A percentile compares a stretch with the other conserved stretches of the same genome.
These are phyloP conservation scores for Exutisphaerella laricina DNA, from an alignment of 2,329 filamentous ascomycete genomes.

Conservation along the genomic window DNA sequence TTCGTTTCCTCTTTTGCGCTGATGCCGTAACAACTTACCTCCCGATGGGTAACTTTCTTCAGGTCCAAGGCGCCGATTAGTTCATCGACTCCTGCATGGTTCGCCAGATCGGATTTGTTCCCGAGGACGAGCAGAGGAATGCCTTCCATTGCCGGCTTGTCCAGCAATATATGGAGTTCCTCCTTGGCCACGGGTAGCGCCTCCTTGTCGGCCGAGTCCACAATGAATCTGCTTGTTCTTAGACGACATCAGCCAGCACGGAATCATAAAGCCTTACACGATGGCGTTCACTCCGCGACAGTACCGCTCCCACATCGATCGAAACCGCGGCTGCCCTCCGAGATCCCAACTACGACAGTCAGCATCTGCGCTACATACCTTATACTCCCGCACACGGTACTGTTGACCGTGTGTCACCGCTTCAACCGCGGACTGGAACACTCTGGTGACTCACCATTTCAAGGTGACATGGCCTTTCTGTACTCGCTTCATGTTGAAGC, in stretches of 20 bases:
- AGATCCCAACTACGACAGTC: slow-evolving; percentile 71
- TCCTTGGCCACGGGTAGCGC: slow-evolving; percentile 81
- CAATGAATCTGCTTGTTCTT: slow-evolving; percentile 67
- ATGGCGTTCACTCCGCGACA: slow-evolving; percentile 97
- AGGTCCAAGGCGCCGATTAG: slow-evolving; percentile 89
- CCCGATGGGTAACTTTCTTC: slow-evolving; percentile 80
- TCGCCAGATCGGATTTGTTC: slow-evolving; percentile 93
- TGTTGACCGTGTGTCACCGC: slow-evolving; percentile 1
- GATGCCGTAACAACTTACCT: slow-evolving; percentile 98
- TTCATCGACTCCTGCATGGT: slow-evolving; percentile 88
- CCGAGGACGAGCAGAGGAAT: slow-evolving; percentile 92
- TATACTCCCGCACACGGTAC: not conserved
- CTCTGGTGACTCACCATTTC: slow-evolving; percentile 63
- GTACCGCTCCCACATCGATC: slow-evolving; percentile 99
- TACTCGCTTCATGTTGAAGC: slow-evolving; percentile 98
- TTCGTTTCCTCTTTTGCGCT: slow-evolving; percentile 99
- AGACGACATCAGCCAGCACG: not conserved
- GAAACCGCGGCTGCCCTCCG: slow-evolving; percentile 91
- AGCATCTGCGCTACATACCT: slow-evolving; percentile 14
- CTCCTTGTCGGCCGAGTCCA: slow-evolving; percentile 83
- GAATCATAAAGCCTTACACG: slow-evolving; percentile 57
- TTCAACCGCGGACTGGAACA: not conserved
- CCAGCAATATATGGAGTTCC: slow-evolving; percentile 83
- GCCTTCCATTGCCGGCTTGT: slow-evolving; percentile 74
- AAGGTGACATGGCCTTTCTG: slow-evolving; percentile 97